phyloP scores from a whole-genome alignment of 257 asterid species.

The Catharanthus roseus region DNA sequence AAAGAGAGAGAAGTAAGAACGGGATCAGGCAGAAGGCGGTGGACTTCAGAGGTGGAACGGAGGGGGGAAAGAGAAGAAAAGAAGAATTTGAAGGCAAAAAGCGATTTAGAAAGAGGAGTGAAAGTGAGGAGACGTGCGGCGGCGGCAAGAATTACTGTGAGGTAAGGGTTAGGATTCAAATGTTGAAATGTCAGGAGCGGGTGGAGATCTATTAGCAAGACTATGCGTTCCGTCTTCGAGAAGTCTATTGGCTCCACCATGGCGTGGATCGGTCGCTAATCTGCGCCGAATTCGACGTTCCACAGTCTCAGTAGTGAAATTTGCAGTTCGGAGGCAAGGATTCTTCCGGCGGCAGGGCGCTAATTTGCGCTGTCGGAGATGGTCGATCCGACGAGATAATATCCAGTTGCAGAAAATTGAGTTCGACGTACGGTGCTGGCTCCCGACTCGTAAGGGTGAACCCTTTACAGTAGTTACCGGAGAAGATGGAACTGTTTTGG shows the following conservation, averaged over 20 bases:
- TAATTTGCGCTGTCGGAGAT: neutral
- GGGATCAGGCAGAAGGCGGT: slow-evolving; percentile 26
- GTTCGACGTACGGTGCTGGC: too few species aligned
- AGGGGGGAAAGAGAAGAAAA: slow-evolving; percentile 78
- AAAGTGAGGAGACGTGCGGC: slow-evolving; percentile 57
- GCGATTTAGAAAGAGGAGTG: slow-evolving; percentile 52
- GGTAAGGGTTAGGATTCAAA: slow-evolving; percentile 51
- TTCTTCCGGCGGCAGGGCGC: neutral
- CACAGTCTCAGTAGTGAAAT: neutral
- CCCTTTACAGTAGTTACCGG: neutral
- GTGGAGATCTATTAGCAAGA: slow-evolving; percentile 70
- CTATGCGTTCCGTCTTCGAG: slow-evolving; percentile 60
- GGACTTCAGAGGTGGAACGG: slow-evolving; percentile 44
- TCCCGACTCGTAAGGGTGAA: too few species aligned
- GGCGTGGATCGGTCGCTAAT: slow-evolving; percentile 12
- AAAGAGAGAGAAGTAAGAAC: slow-evolving; percentile 51
- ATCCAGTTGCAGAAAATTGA: neutral
- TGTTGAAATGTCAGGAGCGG: slow-evolving; percentile 51
- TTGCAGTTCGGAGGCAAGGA: neutral
- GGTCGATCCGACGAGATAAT: neutral
- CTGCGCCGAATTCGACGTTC: slow-evolving; percentile 16
- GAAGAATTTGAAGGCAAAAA: slow-evolving; percentile 68
- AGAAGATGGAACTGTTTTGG: slow-evolving; percentile 18
- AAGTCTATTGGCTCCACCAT: slow-evolving; percentile 49
- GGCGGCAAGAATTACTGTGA: slow-evolving; percentile 43